Evolutionary conservation across 192 early-diverging fungal species (phyloP), one percentile per base, ranked within the genome.

Genomic region (Phycomyces blakesleeanus): DNA sequence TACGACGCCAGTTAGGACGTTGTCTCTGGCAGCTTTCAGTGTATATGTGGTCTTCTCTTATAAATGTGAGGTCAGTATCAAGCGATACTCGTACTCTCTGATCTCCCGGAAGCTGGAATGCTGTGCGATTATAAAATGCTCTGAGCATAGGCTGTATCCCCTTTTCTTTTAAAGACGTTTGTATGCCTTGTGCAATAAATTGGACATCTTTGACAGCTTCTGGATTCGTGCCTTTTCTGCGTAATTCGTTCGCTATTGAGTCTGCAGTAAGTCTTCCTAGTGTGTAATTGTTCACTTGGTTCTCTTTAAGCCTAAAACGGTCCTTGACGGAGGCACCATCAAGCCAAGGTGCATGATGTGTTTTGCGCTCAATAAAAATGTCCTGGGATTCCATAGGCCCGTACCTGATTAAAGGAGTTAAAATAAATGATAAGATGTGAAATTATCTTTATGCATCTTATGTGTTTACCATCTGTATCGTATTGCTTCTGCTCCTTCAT

Each of bases 241-340:
- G 26, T 94, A 83, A 55, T 72, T 82, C 37, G 72, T 63, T 62
- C 83, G 85, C 53, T 90, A 83, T 61, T 91, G 89, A 42, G 64
- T 81, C 25, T 20, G 72, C 67, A 2, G 72, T 61, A 12, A 49
- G 37, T 11, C 24, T 41, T 39, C 67, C 62, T 0, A 51, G 24
- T 15, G 55, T 56, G 24, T 64, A 74, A 0, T 18, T 11, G 56
- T 69, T 66, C 7, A 74, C 67, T 34, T 74, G 66, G 8, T 25
- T n/a, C 42, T 68, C 72, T 20, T 74, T 67, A 5, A 74, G 22
- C 22, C 63, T 51, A 42, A 74, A 74, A 2, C 72, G 61, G 42
- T 74, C 72, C 27, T 68, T 74, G 27, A 69, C 67, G 3, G 67
- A 69, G 11, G 63, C 63, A 5, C 67, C 72, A 55, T 74, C 50